Conservation (phyloP, 768 basidiomycete species). For the Xerocomus brunneocitrinus region DNA sequence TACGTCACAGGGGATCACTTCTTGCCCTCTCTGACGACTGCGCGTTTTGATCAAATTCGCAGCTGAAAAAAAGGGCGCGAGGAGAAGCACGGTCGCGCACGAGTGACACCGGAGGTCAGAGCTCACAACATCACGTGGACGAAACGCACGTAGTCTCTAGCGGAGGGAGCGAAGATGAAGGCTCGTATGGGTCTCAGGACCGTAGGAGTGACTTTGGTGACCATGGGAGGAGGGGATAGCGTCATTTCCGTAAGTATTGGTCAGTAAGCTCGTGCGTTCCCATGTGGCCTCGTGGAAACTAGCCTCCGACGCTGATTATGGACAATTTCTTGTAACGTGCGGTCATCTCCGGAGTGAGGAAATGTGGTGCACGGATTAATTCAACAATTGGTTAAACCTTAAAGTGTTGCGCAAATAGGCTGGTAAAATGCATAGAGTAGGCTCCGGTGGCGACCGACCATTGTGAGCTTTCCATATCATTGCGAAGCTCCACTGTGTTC, state of each 20-base stretch:
- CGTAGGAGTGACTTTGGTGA: conserved; percentile 33
- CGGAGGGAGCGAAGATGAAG: conserved; percentile 33
- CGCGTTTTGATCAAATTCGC: conserved; percentile 7
- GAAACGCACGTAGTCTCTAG: conserved; percentile 25
- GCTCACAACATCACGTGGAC: conserved; percentile 27
- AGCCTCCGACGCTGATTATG: conserved; percentile 13
- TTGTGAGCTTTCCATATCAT: conserved; percentile 1
- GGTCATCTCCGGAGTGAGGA: conserved; percentile 1
- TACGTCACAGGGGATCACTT: conserved; percentile 38
- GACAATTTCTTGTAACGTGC: conserved; percentile 18
- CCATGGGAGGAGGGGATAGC: conserved; percentile 32
- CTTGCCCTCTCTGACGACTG: conserved; percentile 19
- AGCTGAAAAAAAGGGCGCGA: conserved; percentile 34
- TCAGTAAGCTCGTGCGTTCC: conserved; percentile 18
- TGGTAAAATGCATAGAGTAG: conserved; percentile 8
- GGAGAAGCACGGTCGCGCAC: conserved; percentile 28
- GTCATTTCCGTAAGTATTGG: conserved; percentile 17
- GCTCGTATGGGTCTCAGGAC: conserved; percentile 32
- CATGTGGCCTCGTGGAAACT: conserved; percentile 12
- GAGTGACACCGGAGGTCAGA: conserved; percentile 25
- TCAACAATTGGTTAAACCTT: conserved; percentile 7
- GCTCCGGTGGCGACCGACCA: conserved; percentile 1
- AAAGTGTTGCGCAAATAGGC: conserved; percentile 10
- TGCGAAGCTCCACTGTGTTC: background rate
- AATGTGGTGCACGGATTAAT: background rate